These are phyloP conservation scores for Kurtzmaniella quercitrusa DNA, from an alignment of 1,139 yeast species.

Conservation along the genomic window DNA sequence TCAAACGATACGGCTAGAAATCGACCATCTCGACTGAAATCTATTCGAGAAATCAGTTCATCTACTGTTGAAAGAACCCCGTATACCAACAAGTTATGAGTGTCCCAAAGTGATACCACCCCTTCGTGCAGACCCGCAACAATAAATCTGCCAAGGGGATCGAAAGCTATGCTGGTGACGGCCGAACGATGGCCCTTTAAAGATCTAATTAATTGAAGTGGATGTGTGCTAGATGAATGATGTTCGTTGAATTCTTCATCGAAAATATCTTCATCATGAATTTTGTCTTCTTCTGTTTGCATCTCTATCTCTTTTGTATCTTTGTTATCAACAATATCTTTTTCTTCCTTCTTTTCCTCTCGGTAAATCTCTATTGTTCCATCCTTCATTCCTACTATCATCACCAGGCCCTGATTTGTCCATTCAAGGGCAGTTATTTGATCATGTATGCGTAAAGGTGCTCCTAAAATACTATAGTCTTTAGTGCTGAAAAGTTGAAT, in stretches of 20 bases:
- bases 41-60: conserved; percentile 45
- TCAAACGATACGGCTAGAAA: conserved; percentile 45
- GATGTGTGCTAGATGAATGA: too few relatives aligned
- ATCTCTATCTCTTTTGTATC: neutral
- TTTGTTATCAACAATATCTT: conserved; percentile 10
- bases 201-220: conserved; percentile 31
- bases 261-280: too few relatives aligned
- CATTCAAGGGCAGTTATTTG: conserved; percentile 37
- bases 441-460: conserved; percentile 12
- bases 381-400: conserved; percentile 37
- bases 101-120: conserved; percentile 58
- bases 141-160: conserved; percentile 54
- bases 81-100: conserved; percentile 41
- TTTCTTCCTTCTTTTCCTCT: conserved; percentile 8
- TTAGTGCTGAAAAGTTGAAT: conserved; percentile 21
- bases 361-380: conserved; percentile 25
- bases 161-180: conserved; percentile 48
- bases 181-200: conserved; percentile 50
- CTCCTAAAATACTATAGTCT: conserved; percentile 24
- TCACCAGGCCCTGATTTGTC: conserved; percentile 29
- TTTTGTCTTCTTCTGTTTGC: too few relatives aligned
- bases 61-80: conserved; percentile 46
- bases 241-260: too few relatives aligned
- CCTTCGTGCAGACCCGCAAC: conserved; percentile 72
- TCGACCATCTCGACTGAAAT: conserved; percentile 42